These are phyloP conservation scores for Scheffersomyces quercinus DNA, from an alignment of 1,139 yeast genomes.

Conservation along the genomic window DNA sequence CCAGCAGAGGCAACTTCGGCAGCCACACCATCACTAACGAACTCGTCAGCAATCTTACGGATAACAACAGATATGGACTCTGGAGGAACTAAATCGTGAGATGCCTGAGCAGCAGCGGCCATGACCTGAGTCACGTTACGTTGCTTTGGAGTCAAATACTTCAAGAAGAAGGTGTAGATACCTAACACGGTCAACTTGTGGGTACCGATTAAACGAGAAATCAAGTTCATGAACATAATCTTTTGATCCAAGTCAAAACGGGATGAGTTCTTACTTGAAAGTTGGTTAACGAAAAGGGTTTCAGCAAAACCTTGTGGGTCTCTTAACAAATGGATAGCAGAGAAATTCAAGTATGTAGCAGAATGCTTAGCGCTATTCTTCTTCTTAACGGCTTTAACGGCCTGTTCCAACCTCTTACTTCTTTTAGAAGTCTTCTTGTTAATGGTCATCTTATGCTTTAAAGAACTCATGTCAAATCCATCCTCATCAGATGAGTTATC, in stretches of 20 bases:
- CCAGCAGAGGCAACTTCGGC: conserved; percentile 99
- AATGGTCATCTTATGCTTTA: conserved; percentile 79
- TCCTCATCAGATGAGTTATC: conserved; percentile 75
- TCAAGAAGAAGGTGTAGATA: conserved; percentile 81
- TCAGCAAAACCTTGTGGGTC: conserved; percentile 99
- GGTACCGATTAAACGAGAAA: conserved; percentile 87
- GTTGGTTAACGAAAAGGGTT: conserved; percentile 66
- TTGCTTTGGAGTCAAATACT: conserved; percentile 92
- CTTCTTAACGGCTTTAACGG: conserved; percentile 66
- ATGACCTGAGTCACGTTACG: conserved; percentile 89
- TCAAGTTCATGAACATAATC: conserved; percentile 79
- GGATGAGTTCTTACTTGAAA: conserved; percentile 64
- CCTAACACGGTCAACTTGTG: conserved; percentile 92
- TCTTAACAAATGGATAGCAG: conserved; percentile 88
- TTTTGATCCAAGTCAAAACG: conserved; percentile 84
- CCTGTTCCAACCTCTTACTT: conserved; percentile 73
- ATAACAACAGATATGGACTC: conserved; percentile 78
- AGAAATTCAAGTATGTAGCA: conserved; percentile 84
- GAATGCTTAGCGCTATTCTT: conserved; percentile 48
- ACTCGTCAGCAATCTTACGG: conserved; percentile 93
- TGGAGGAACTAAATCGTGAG: conserved; percentile 96
- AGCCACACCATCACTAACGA: conserved; percentile 97
- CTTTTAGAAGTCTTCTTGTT: conserved; percentile 83
- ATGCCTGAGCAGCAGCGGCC: conserved; percentile 96
- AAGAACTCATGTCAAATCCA: conserved; percentile 62